Evolutionary conservation across 2,329 filamentous ascomycete genomes (phyloP), one percentile per base, ranked within the genome.

Genomic region (Pyrenochaeta sp.): DNA sequence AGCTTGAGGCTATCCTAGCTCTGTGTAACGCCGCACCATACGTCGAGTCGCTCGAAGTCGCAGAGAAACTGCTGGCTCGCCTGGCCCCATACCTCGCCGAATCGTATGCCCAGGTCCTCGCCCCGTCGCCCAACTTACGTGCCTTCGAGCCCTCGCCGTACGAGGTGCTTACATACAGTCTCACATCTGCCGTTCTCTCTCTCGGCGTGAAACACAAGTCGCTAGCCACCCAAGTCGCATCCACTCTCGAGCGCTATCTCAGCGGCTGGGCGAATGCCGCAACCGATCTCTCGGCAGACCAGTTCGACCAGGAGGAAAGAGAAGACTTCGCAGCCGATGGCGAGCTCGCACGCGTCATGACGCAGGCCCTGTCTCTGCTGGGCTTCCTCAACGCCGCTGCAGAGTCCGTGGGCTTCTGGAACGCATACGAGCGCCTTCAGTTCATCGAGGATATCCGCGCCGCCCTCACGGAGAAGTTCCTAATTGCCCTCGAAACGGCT

Each of bases 1-100:
- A 99, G 77, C 87, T 96, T 58, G 93, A 99, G 71, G 89, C 96
- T 39, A 81, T 99, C 18, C 76, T 97, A 18, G 90, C 94, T 29
- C 80, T 99, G 18, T 97, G 93, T 77, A 93, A 92, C 74, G 90
- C 93, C 39, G 90, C 92, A 3, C 87, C 90, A 3, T 81, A 84
- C 17, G 80, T 97, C 18, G 80, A 85, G 38, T 85, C 84, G 31
- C 72, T 77, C 28, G 83, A 89, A 48, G 87, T 88, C 64, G 92
- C 91, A 19, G 84, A 89, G 61, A 87, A 85, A 60, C 82, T 99
- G 26, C 82, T 86, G n/a, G 78, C 81, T 22, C 91, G 96, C 58
- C 76, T 99, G 27, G 82, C 86, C 6, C 88, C 87, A 4, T 97
- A 97, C 70, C 81, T 97, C 9, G 84, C 91, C 56, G 90, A 96